Base-by-base conservation (phyloP, 176 grass and related monocot genomes). In the Saccharum spontaneum region DNA sequence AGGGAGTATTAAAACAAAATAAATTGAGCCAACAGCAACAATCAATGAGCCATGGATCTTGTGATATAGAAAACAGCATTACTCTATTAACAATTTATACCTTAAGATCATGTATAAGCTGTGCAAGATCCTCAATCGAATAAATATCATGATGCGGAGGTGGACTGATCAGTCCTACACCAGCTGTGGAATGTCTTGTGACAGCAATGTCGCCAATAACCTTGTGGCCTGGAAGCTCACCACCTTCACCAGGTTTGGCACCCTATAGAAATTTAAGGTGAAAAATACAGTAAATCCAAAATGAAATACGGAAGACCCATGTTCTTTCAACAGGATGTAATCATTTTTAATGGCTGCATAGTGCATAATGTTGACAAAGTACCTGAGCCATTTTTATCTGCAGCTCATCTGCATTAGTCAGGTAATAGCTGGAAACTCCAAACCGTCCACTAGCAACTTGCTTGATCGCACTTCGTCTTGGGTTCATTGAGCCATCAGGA, bases 341-440 rank as follows among this genome's bases (percentile, higher is more conserved):
- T 24, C 28, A 73, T 83, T 67, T 40, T 50, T 68, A 68, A 50
- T 86, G 55, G 24, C 11, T 70, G 20, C 17, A 18, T 74, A 84
- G 24, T 57, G 73, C 46, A 67, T 34, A 85, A 46, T 52, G 28
- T 38, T 62, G 68, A 57, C 66, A 76, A 79, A 71, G 39, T 96
- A 99, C 97, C 97, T 99, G 97, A 57, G 97, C 97, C 97, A 99
- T 99, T 88, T 99, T 99, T 79, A 99, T 99, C 97, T 99, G 97
- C 63, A 99, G 94, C 88, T 96, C 97, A 88, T 99, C 97, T 22
- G 97, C 97, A 79, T 99, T 96, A 61, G 94, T 99, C 46, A 99
- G 82, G 78, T 99, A 99, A 83, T 94, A 99, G 84, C 94, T 99
- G 55, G 90, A 90, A 89, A 99, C 97, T 62, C 96, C 96, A 92